These are phyloP conservation scores for Acer negundo DNA, from an alignment of 345 rosid genomes.

Conservation along the genomic window DNA sequence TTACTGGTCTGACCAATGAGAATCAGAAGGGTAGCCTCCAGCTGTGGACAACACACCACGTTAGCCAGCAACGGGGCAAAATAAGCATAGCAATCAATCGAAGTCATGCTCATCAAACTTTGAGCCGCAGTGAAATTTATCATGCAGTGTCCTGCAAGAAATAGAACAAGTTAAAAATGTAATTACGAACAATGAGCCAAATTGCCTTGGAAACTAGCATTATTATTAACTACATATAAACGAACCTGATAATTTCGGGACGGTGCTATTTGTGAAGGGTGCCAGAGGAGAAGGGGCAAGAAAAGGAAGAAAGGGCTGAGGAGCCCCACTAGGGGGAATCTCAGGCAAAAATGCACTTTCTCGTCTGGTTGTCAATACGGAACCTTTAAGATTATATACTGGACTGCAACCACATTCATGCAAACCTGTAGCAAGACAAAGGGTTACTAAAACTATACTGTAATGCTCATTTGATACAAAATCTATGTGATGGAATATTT, in stretches of 20 bases:
- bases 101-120: conserved; percentile 72
- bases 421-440: conserved; percentile 50
- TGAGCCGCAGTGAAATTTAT: conserved; percentile 74
- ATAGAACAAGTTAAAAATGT: conserved; percentile 8
- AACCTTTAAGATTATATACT: conserved; percentile 19
- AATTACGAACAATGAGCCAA: conserved; percentile 9
- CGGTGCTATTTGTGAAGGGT: conserved; percentile 67
- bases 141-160: conserved; percentile 62
- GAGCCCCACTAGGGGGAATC: conserved; percentile 68
- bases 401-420: conserved; percentile 35
- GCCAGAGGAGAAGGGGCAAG: conserved; percentile 90
- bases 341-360: conserved; percentile 54
- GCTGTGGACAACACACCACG: conserved; percentile 96
- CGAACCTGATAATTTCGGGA: conserved; percentile 84
- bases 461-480: not conserved
- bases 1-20: conserved; percentile 82
- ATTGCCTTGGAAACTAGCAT: not conserved
- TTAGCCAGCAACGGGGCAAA: conserved; percentile 89
- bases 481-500: not conserved
- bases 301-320: conserved; percentile 88
- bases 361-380: conserved; percentile 21
- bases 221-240: conserved; percentile 17
- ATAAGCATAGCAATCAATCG: conserved; percentile 73
- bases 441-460: conserved; percentile 4
- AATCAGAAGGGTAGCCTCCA: conserved; percentile 73